Evolutionary conservation across 805 yeast genomes (phyloP).

Genomic region (Candida ponderosae): DNA sequence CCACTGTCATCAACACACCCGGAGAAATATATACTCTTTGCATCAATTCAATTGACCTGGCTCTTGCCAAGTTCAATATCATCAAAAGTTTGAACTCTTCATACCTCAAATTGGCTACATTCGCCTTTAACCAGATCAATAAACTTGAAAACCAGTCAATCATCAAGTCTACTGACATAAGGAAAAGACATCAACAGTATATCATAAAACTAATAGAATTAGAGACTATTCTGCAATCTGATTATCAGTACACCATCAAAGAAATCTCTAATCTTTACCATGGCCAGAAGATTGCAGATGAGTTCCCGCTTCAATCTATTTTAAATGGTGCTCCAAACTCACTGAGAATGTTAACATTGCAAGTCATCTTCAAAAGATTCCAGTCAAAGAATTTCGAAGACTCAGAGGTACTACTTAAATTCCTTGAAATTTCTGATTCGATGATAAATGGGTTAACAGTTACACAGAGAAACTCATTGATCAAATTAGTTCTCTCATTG

Average conservation of each 20-base stretch:
- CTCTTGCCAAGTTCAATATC: conserved; percentile 6
- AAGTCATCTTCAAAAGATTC: conserved; percentile 14
- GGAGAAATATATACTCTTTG: conserved; percentile 13
- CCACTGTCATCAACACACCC: conserved; percentile 6
- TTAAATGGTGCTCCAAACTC: conserved; percentile 1
- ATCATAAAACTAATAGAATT: conserved; percentile 16
- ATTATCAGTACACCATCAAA: conserved; percentile 2
- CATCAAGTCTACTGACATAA: conserved; percentile 3
- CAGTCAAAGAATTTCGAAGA: conserved; percentile 8
- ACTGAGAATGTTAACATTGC: conserved; percentile 13
- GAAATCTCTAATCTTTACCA: conserved; percentile 1
- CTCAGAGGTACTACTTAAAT: conserved; percentile 2
- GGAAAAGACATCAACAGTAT: conserved; percentile 13
- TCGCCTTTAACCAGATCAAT: conserved; percentile 16
- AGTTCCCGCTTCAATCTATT: neutral
- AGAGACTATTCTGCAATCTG: conserved; percentile 6
- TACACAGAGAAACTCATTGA: conserved; percentile 7
- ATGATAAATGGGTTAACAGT: conserved; percentile 1
- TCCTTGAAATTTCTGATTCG: conserved; percentile 3
- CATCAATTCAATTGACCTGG: conserved; percentile 14
- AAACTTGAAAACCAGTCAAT: conserved; percentile 3
- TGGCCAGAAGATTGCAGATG: neutral
- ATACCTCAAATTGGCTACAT: conserved; percentile 13
- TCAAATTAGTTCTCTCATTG: conserved; percentile 13
- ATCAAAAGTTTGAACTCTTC: conserved; percentile 10